Conservation (phyloP, 2,329 filamentous ascomycete genomes). For the Ambrosiella cleistominuta region DNA sequence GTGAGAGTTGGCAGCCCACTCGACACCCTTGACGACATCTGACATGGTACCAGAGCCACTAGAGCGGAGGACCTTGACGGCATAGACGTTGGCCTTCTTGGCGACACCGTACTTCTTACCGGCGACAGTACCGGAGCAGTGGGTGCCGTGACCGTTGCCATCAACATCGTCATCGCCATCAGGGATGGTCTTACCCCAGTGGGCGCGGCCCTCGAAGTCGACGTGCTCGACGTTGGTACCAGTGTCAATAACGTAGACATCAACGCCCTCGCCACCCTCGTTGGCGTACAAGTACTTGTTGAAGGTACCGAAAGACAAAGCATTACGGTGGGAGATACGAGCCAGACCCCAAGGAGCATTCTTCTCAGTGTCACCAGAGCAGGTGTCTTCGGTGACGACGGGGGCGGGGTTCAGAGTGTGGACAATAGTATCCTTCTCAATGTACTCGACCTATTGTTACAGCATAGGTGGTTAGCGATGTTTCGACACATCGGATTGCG, state of each 20-base stretch:
- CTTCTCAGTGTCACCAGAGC: slow-evolving; percentile 56
- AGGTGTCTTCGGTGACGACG: slow-evolving; percentile 23
- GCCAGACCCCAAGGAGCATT: slow-evolving; percentile 97
- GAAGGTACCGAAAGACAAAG: slow-evolving; percentile 76
- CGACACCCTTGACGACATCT: slow-evolving; percentile 95
- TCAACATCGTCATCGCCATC: slow-evolving; percentile 67
- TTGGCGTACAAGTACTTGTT: slow-evolving; percentile 94
- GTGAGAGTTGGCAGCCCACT: slow-evolving; percentile 77
- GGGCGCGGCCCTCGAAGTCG: slow-evolving; percentile 89
- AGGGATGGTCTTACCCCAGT: slow-evolving; percentile 96
- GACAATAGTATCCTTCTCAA: slow-evolving; percentile 88
- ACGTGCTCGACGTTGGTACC: slow-evolving; percentile 88
- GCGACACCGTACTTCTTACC: slow-evolving; percentile 99
- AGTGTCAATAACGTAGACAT: slow-evolving; percentile 97
- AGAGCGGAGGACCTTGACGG: slow-evolving; percentile 94
- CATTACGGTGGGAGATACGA: slow-evolving; percentile 86
- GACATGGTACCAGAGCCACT: slow-evolving; percentile 98
- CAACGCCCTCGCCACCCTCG: slow-evolving; percentile 88
- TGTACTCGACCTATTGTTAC: slow-evolving; percentile 66
- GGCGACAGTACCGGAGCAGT: slow-evolving; percentile 95
- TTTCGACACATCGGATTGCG: neutral
- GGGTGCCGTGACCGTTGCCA: slow-evolving; percentile 95
- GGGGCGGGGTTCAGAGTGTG: slow-evolving; percentile 49
- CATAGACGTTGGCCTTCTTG: slow-evolving; percentile 94
- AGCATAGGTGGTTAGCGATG: slow-evolving; percentile 8